Conservation (phyloP, 2,329 filamentous ascomycete species). For the Chaetomiaceae sp. region DNA sequence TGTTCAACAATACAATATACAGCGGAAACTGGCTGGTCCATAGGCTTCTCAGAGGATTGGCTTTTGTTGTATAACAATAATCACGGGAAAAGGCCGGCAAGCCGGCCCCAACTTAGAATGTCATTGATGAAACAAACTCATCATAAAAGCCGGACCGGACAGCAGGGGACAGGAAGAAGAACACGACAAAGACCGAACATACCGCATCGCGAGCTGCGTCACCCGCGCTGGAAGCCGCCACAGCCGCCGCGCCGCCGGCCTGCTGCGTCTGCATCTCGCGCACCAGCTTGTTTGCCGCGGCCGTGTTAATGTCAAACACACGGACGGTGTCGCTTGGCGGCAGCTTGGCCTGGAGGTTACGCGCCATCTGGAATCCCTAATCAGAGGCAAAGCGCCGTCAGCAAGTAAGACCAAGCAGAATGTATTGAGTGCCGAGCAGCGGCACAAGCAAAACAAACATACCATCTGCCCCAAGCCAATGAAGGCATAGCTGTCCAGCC, state of each 20-base stretch:
- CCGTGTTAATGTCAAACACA: conserved; percentile 52
- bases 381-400: conserved; percentile 7
- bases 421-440: no score
- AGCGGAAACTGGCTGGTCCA: no score
- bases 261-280: conserved; percentile 40
- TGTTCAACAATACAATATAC: no score
- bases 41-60: conserved; percentile 63
- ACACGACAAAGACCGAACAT: conserved; percentile 26
- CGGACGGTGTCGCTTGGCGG: conserved; percentile 43
- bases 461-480: conserved; percentile 58
- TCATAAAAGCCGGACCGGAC: conserved; percentile 19
- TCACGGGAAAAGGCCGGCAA: conserved; percentile 52
- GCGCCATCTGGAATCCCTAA: conserved; percentile 58
- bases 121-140: conserved; percentile 35
- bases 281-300: conserved; percentile 41
- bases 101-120: conserved; percentile 66
- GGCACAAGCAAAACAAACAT: conserved; percentile 26
- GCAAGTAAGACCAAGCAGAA: neutral
- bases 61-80: conserved; percentile 55
- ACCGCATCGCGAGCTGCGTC: conserved; percentile 49
- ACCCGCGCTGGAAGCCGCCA: conserved; percentile 39
- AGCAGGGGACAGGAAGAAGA: neutral
- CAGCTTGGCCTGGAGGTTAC: conserved; percentile 54
- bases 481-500: conserved; percentile 51
- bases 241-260: conserved; percentile 40